A percentile compares a stretch with the other conserved stretches of the same genome.
Conservation (phyloP, 169 alveolate genomes). For the Plasmodium cynomolgi region DNA sequence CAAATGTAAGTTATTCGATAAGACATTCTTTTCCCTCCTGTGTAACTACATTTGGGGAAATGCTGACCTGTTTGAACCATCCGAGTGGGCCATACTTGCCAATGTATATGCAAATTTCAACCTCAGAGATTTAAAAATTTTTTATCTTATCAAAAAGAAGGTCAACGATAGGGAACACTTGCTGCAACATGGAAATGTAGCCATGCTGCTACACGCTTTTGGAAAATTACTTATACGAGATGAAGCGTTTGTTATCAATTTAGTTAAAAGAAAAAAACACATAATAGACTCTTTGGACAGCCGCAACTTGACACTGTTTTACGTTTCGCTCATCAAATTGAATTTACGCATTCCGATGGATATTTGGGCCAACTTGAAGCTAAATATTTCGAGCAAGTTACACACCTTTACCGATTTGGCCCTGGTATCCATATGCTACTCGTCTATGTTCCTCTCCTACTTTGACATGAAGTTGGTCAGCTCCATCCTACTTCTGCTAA, state of each 20-base stretch:
- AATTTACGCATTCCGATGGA: slow-evolving; percentile 38
- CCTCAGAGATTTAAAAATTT: slow-evolving; percentile 13
- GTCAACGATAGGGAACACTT: slow-evolving; percentile 5
- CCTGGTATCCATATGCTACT: slow-evolving; percentile 37
- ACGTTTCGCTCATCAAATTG: slow-evolving; percentile 35
- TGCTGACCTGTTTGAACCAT: slow-evolving; percentile 18
- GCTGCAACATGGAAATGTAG: slow-evolving; percentile 32
- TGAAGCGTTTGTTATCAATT: slow-evolving; percentile 27
- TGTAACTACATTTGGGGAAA: not conserved
- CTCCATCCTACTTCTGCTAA: slow-evolving; percentile 18
- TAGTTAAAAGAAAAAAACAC: slow-evolving; percentile 19
- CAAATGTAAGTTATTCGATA: slow-evolving; percentile 16
- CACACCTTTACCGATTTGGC: slow-evolving; percentile 55
- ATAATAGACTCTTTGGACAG: slow-evolving; percentile 18
- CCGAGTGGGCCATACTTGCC: slow-evolving; percentile 34
- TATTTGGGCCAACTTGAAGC: slow-evolving; percentile 24
- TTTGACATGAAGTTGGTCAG: slow-evolving; percentile 27
- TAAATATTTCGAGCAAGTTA: slow-evolving; percentile 2
- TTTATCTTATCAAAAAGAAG: slow-evolving; percentile 28
- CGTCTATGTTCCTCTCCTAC: slow-evolving; percentile 22
- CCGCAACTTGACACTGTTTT: slow-evolving; percentile 43
- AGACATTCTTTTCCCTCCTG: not conserved
- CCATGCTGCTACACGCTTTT: slow-evolving; percentile 62
- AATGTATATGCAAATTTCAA: slow-evolving; percentile 44
- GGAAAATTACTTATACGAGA: slow-evolving; percentile 55